Evolutionary conservation across 2,329 filamentous ascomycete genomes (phyloP), one percentile per base, ranked within the genome.

Genomic region (Coniochaeta sp.): DNA sequence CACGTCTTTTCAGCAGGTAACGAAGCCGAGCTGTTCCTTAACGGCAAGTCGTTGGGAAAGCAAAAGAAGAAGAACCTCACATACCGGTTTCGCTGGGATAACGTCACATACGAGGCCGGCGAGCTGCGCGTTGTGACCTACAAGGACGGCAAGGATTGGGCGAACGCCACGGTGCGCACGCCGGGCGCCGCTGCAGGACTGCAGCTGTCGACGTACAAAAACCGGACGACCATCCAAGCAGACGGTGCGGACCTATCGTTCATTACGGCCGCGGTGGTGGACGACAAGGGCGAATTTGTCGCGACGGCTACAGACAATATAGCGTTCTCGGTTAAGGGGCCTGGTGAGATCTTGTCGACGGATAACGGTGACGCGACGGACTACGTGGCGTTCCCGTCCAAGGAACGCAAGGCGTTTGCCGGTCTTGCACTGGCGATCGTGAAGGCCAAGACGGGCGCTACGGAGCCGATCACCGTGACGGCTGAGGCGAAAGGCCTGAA

Each of bases 81-180:
- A n/a, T 83, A 81, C 64, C 76, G 81, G 17, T 77, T 83, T 64
- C 76, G 81, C 3, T 84, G 80, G 81, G 79, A 83, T 64, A 68
- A 78, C 1, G 74, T 83, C 1, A 67, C 69, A 1, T 84, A 83
- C 64, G 62, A 74, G 44, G 70, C 80, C 0, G 81, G 81, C 9
- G 73, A 80, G 55, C 61, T 83, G 24, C 68, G 65, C 22, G 81
- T 82, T 1, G 73, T 78, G 1, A 70, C 77, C 0, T 83, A 78
- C 67, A 81, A 79, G 67, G 69, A 75, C 38, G 80, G 79, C 1
- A 64, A 67, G 24, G 64, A 71, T 55, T 83, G 81, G 81, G 80
- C 78, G 1, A 70, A 67, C 1, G 74, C 74, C 16, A 74, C 71
- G 0, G 71, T 74, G 52, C 64, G 64, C 33, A 83, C 80, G 0